These are phyloP conservation scores for Platanthera zijinensis DNA, from an alignment of 106 monocot genomes.

Conservation along the genomic window DNA sequence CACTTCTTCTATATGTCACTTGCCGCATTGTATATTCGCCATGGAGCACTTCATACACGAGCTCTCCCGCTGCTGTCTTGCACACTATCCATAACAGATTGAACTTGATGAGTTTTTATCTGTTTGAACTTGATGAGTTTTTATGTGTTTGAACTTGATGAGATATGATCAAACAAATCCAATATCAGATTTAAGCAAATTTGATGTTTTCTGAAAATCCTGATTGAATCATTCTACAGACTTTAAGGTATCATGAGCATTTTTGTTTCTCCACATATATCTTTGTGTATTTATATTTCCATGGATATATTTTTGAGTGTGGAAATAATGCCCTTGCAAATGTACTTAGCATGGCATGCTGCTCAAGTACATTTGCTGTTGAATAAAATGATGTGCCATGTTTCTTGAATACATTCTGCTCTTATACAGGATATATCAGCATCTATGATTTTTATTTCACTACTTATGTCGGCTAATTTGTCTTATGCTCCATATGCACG, in stretches of 20 bases:
- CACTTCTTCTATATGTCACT: no score
- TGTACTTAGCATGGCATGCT: not conserved
- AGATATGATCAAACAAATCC: no score
- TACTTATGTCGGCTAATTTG: not conserved
- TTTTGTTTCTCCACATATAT: not conserved
- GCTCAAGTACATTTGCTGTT: not conserved
- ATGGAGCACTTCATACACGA: no score
- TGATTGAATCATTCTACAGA: not conserved
- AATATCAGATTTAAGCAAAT: no score
- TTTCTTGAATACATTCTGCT: not conserved
- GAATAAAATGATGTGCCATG: not conserved
- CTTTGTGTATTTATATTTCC: not conserved
- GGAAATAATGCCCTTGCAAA: not conserved
- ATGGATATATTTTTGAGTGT: not conserved
- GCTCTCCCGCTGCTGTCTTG: no score
- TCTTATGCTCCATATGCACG: not conserved
- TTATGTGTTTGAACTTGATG: no score
- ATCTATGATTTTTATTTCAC: not conserved
- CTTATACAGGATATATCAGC: not conserved
- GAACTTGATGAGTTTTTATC: no score
- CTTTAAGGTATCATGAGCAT: not conserved
- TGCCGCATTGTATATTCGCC: no score
- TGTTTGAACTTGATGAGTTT: no score
- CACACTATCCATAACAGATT: no score
- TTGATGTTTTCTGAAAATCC: no score